Base-by-base conservation (phyloP, 345 rosid species). In the Acer campestre region DNA sequence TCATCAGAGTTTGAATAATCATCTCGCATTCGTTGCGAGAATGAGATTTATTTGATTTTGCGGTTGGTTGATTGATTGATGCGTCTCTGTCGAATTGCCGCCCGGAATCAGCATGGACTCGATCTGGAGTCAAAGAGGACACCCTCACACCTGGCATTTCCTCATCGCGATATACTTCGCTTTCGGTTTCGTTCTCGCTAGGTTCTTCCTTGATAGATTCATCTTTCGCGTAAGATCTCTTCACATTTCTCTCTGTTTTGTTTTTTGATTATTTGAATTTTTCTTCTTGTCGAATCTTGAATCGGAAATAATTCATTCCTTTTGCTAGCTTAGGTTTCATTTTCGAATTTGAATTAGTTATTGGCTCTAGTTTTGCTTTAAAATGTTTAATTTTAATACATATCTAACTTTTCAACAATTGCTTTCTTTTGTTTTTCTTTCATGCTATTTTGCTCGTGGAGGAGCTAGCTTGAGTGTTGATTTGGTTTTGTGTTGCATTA, bases 141-240 rank as follows among this genome's bases (percentile, higher is more conserved):
- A 81, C 56, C 85, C 90, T 8, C 77, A 81, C n/a, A 79, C 78
- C 2, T 87, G 79, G 85, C 84, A 92, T 85, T 88, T 89, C 76
- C 75, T 89, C 79, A 35, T 82, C 73, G 90, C 95, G 40, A 42
- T 92, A 53, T 81, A 63, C 85, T 96, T 94, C 87, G 94, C 95
- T 51, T 59, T 89, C 31, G 80, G 83, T 67, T 90, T 92, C 88
- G 83, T 89, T 76, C 86, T 78, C 38, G 85, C 85, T 40, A 84
- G 97, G 63, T 89, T 86, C 83, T 49, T 90, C 67, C 89, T 94
- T 56, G 98, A 96, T 80, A 85, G 83, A 84, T 91, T 85, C 91
- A 74, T 94, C 84, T 96, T 90, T 85, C 95, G 89, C 49, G 98
- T 95, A 89, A 83, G 90, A 56, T 74, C 63, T 76, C 56, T 35